Base-by-base conservation (phyloP, 2,329 filamentous ascomycete species). In the Tricladium varicosporioides region DNA sequence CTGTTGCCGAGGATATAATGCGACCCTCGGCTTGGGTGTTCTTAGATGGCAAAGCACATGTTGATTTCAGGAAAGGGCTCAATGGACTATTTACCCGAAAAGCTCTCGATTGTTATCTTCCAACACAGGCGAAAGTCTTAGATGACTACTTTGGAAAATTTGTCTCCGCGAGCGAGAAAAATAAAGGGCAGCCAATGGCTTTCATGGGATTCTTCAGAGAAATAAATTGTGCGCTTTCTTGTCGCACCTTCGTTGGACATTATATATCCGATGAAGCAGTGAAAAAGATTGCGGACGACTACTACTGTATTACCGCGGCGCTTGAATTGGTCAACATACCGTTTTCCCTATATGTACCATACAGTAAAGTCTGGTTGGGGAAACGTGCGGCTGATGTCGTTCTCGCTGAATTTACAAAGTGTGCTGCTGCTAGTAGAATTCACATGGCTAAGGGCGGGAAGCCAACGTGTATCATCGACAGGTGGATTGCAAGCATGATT, bases 321-420 rank as follows among this genome's bases (percentile, higher is more conserved):
- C 84, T 97, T 65, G 94, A 99, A 75, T 83, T 97, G 48, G 94
- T 99, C 80, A 97, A 97, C 80, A 7, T 27, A 27, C 22, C 22
- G 76, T 96, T 97, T 79, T 93, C 94, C 58, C 89, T 97, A 75
- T 97, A 97, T 71, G 76, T 97, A 42, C 93, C 93, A 42, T 97
- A 84, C 80, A 97, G 92, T 71, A 93, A 92, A 79, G 92, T 92
- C 5, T 97, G 92, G 92, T 95, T 96, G 70, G 94, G 93, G 67
- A 96, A 97, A 82, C 94, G 92, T 78, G 91, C 92, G 31, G 87
- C 93, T 57, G 91, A 96, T 69, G 91, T 96, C 86, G 91, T 96
- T 36, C 80, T 97, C 63, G 82, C 81, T 49, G 92, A 96, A 72
- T 97, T 97, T 70, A 78, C 88, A 71, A 92, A 91, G 76, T 97